Conservation (phyloP, 345 rosid species). For the Ricinus communis region DNA sequence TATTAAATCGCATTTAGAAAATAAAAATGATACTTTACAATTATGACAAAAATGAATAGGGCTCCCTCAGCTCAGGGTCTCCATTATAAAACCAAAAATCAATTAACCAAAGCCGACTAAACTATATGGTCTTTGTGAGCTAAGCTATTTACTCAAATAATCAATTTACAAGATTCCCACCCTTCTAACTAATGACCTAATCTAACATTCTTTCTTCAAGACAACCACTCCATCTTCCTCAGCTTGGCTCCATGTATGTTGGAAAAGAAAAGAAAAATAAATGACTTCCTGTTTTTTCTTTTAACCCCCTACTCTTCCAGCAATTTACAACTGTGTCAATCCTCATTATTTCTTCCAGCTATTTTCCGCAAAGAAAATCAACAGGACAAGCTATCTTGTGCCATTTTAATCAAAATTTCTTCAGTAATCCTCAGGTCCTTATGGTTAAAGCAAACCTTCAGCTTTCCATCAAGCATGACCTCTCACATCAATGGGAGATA, state of each 20-base stretch:
- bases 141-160: background rate
- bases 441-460: no score
- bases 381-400: background rate
- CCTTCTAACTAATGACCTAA: slow-evolving; percentile 7
- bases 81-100: background rate
- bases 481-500: slow-evolving; percentile 91
- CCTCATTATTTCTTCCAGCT: background rate
- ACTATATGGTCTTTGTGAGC: background rate
- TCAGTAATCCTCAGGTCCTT: no score
- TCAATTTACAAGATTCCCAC: slow-evolving; percentile 8
- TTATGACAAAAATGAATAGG: slow-evolving; percentile 7
- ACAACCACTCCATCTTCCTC: background rate
- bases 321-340: slow-evolving; percentile 1
- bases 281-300: no score
- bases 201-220: background rate
- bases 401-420: background rate
- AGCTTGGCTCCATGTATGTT: background rate
- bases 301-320: slow-evolving; percentile 1
- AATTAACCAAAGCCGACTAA: background rate
- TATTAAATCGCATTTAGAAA: no score
- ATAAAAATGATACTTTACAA: background rate
- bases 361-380: background rate
- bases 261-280: slow-evolving; percentile 4
- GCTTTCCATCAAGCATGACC: background rate
- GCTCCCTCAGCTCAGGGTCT: background rate